Evolutionary conservation across 306 rosid species (phyloP).

Genomic region (Corylus avellana): DNA sequence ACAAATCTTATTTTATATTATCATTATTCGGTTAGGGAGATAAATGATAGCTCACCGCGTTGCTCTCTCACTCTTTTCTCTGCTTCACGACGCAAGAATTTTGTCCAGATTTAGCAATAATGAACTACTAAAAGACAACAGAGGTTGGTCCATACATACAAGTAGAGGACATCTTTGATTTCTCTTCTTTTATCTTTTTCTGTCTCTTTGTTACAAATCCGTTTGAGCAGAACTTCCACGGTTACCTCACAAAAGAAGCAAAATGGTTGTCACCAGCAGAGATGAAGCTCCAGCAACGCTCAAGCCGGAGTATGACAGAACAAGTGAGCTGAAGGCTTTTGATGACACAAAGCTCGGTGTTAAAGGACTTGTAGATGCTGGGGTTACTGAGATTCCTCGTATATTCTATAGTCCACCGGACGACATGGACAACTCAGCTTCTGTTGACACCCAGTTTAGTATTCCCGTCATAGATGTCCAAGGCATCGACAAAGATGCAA

Average conservation of each 20-base stretch:
- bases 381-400: constrained; percentile 49
- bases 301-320: constrained; percentile 24
- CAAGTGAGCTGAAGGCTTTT: constrained; percentile 46
- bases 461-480: constrained; percentile 51
- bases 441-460: not conserved
- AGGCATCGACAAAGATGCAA: constrained; percentile 11
- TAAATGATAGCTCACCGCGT: too few relatives aligned
- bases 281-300: not conserved
- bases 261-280: constrained; percentile 6
- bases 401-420: constrained; percentile 41
- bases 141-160: not conserved
- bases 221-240: not conserved
- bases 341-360: constrained; percentile 63
- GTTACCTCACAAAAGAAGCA: not conserved
- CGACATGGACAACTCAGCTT: constrained; percentile 1
- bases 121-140: not conserved
- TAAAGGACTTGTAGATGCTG: constrained; percentile 69
- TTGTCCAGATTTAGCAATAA: not conserved
- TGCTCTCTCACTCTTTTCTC: too few relatives aligned
- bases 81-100: not conserved
- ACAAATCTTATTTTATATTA: too few relatives aligned
- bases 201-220: not conserved
- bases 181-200: too few relatives aligned
- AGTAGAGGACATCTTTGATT: too few relatives aligned
- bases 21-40: too few relatives aligned